These are phyloP conservation scores for Wilcoxina mikolae DNA, from an alignment of 495 filamentous ascomycete species.

Conservation along the genomic window DNA sequence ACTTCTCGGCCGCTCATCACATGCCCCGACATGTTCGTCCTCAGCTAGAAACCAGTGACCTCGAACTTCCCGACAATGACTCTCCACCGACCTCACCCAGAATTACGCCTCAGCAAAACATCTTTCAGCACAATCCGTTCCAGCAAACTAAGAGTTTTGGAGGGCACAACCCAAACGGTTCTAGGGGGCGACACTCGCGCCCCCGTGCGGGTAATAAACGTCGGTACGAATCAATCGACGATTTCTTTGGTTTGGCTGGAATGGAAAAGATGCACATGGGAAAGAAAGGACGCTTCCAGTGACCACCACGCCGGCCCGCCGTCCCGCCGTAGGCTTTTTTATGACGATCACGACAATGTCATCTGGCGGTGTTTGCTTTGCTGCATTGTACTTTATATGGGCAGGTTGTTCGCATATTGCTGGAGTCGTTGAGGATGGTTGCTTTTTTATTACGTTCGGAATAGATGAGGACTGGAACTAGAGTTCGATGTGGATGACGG, in stretches of 20 bases:
- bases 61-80: conserved; percentile 20
- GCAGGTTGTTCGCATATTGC: conserved; percentile 14
- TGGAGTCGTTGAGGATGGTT: conserved; percentile 9
- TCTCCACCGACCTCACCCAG: conserved; percentile 20
- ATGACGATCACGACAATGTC: background rate
- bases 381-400: conserved; percentile 8
- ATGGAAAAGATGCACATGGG: conserved; percentile 23
- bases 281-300: conserved; percentile 22
- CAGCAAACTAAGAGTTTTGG: background rate
- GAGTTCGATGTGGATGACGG: background rate
- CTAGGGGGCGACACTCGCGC: background rate
- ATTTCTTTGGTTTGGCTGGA: conserved; percentile 25
- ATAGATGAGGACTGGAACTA: background rate
- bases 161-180: background rate
- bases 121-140: conserved; percentile 8
- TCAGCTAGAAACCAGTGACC: conserved; percentile 9
- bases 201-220: conserved; percentile 19
- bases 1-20: conserved; percentile 6
- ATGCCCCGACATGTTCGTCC: background rate
- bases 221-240: conserved; percentile 12
- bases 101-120: conserved; percentile 17
- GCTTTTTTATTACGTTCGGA: background rate
- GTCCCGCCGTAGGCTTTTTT: background rate
- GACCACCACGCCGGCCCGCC: too few relatives aligned
- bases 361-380: conserved; percentile 6